Base-by-base conservation (phyloP, 1,284 basidiomycete genomes). In the Leccinum fallax region DNA sequence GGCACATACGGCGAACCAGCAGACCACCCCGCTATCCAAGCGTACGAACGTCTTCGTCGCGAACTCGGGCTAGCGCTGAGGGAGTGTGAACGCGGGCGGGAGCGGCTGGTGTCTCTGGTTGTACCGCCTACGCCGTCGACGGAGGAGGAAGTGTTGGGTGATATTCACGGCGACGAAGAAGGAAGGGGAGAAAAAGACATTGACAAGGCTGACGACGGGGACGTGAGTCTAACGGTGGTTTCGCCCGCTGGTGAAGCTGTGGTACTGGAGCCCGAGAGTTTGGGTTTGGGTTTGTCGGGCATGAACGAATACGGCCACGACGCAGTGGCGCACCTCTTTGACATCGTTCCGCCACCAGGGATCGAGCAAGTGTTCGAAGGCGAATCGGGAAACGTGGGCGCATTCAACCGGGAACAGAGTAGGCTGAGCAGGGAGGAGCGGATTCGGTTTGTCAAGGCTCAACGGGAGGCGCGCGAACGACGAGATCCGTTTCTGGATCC, bases 311-410 rank as follows among this genome's bases (percentile, higher is more conserved):
- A 49, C 19, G 49, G 26, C 13, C 51, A 52, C 51, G 26, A 52
- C 9, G 28, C 15, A 16, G 8, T 21, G 21, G 2, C 79, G 34
- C 82, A 86, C 63, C 75, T 89, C 9, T 43, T 43, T 16, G 48
- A 49, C 48, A 11, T 24, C 24, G 1, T 85, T 86, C 81, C 83
- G 8, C 82, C 80, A 6, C 82, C 80, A 0, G 89, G 89, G 7
- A 80, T 85, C 52, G 90, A 93, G 67, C 89, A 91, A 69, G 89
- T 93, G 21, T 93, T 85, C 67, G 90, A 92, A 70, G 84, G 83
- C 4, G 88, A 90, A 5, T 75, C 85, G 4, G 81, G 76, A 1
- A 69, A 61, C 48, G 74, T 70, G 0, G 76, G 71, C 1, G 60
- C 67, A 24, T 87, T 84, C 65, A 71, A 73, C 53, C 77, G 88